Conservation (phyloP, 768 basidiomycete genomes). For the Roridomyces roridus region DNA sequence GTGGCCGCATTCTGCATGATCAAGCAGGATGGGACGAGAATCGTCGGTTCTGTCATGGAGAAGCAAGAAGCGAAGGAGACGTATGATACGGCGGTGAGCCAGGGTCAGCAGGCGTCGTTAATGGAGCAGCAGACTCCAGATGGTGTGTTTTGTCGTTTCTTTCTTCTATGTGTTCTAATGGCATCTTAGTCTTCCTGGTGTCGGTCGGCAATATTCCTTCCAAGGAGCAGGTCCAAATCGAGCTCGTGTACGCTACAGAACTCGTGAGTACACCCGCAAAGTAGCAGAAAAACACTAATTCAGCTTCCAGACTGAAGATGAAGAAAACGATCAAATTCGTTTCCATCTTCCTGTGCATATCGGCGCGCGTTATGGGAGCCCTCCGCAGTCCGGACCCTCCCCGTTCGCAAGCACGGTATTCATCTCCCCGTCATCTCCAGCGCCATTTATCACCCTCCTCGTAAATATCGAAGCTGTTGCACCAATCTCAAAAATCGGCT, state of each 20-base stretch:
- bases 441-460: slow-evolving; percentile 6
- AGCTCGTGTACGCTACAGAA: slow-evolving; percentile 22
- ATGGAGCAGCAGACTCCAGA: slow-evolving; percentile 20
- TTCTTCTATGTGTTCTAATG: background rate
- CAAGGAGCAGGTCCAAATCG: slow-evolving; percentile 11
- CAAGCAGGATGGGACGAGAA: slow-evolving; percentile 20
- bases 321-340: slow-evolving; percentile 17
- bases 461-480: slow-evolving; percentile 13
- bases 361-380: slow-evolving; percentile 23
- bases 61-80: slow-evolving; percentile 19
- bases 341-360: slow-evolving; percentile 16
- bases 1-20: slow-evolving; percentile 13
- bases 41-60: slow-evolving; percentile 19
- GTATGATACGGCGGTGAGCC: slow-evolving; percentile 14
- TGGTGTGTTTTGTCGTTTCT: slow-evolving; percentile 1
- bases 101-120: slow-evolving; percentile 15
- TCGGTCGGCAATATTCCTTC: slow-evolving; percentile 17
- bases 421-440: background rate
- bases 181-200: slow-evolving; percentile 20
- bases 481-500: slow-evolving; percentile 20
- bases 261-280: slow-evolving; percentile 9
- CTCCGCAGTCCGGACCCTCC: background rate
- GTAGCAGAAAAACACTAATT: no score
- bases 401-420: background rate
- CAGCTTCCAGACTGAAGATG: slow-evolving; percentile 5